Conservation (phyloP, 768 basidiomycete species). For the Udeniomyces megalosporus region DNA sequence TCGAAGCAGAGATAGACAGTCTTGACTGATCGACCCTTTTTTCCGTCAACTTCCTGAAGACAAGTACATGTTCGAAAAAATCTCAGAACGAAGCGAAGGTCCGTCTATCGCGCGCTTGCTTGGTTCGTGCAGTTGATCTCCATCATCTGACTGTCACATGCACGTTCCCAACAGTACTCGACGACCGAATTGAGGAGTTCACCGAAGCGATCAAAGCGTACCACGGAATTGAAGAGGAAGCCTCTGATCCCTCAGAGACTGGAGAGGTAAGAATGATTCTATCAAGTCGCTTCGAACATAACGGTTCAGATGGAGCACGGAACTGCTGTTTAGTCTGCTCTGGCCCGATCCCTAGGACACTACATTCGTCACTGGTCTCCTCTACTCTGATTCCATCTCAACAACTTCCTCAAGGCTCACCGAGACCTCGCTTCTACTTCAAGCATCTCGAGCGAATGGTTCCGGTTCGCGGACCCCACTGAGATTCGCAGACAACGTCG, state of each 20-base stretch:
- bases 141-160: not conserved
- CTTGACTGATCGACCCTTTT: not conserved
- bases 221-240: slow-evolving; percentile 49
- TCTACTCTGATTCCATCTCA: slow-evolving; percentile 24
- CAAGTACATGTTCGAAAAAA: slow-evolving; percentile 88
- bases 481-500: slow-evolving; percentile 49
- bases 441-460: slow-evolving; percentile 64
- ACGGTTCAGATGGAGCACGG: too few relatives aligned
- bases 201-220: slow-evolving; percentile 53
- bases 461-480: slow-evolving; percentile 46
- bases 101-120: slow-evolving; percentile 7
- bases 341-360: too few relatives aligned
- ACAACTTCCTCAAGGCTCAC: slow-evolving; percentile 45
- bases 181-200: slow-evolving; percentile 73
- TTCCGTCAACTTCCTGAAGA: slow-evolving; percentile 25
- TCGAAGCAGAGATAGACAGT: not conserved
- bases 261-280: slow-evolving; percentile 38
- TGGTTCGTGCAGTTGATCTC: not conserved
- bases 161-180: slow-evolving; percentile 54
- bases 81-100: slow-evolving; percentile 71
- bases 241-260: slow-evolving; percentile 54
- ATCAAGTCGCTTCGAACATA: too few relatives aligned
- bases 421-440: slow-evolving; percentile 58
- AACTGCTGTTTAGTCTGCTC: too few relatives aligned
- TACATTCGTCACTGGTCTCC: slow-evolving; percentile 52